These are phyloP conservation scores for Moesziomyces aphidis DNA, from an alignment of 1,284 basidiomycete genomes.

Conservation along the genomic window DNA sequence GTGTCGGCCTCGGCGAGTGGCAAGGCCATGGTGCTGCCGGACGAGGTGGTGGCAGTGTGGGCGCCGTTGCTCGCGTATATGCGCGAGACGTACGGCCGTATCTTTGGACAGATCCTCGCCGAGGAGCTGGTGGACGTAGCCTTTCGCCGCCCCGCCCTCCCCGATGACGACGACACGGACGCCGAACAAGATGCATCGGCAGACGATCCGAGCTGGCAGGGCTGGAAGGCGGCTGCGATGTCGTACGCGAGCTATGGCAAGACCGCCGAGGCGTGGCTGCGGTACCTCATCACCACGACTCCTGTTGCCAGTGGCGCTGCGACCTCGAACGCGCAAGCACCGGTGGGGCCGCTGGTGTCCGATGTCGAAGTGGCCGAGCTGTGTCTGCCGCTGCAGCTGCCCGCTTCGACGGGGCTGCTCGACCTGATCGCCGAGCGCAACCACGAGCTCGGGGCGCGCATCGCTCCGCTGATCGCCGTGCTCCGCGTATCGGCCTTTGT, in stretches of 20 bases:
- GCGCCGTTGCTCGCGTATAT: slow-evolving; percentile 30
- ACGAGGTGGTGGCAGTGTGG: slow-evolving; percentile 27
- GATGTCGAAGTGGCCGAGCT: slow-evolving; percentile 23
- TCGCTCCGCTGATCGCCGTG: slow-evolving; percentile 17
- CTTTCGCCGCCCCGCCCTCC: neutral
- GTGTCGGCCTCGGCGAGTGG: slow-evolving; percentile 3
- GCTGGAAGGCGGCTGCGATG: slow-evolving; percentile 18
- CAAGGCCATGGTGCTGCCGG: slow-evolving; percentile 11
- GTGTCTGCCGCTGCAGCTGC: slow-evolving; percentile 15
- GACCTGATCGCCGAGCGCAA: slow-evolving; percentile 24
- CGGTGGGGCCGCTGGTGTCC: slow-evolving; percentile 8
- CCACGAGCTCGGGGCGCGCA: slow-evolving; percentile 4
- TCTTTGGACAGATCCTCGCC: slow-evolving; percentile 27
- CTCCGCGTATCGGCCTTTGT: slow-evolving; percentile 12
- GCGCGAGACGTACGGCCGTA: slow-evolving; percentile 22
- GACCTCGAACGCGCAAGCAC: neutral
- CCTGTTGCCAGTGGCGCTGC: slow-evolving; percentile 11
- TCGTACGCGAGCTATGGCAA: slow-evolving; percentile 19
- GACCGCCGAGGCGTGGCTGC: slow-evolving; percentile 39
- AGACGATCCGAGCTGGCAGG: slow-evolving; percentile 13
- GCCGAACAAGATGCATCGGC: neutral
- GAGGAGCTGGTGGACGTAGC: slow-evolving; percentile 30
- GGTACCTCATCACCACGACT: slow-evolving; percentile 18
- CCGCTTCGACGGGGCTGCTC: slow-evolving; percentile 4
- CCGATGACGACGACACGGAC: slow-evolving; percentile 1